Base-by-base conservation (phyloP, 164 flowering plant genomes). In the Pachysandra terminalis region DNA sequence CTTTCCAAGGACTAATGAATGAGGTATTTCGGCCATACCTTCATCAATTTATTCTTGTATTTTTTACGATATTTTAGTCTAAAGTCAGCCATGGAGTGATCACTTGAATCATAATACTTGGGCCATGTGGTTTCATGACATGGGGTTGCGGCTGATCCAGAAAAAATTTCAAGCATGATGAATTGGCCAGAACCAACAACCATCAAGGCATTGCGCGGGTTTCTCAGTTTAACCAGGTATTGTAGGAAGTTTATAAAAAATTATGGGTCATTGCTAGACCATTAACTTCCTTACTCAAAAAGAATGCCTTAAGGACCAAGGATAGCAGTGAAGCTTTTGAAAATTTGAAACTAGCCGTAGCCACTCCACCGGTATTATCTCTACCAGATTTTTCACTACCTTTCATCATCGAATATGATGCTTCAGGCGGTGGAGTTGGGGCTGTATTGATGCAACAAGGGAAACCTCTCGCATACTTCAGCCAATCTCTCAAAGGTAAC, bases 61-160 rank as follows among this genome's bases (percentile, higher is more conserved):
- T 73, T 27, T 73, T 73, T 45, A 73, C 21, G 71, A 72, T 24
- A 70, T 72, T n/a, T 41, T 71, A 25, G 49, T 72, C 7, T 72
- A 52, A 17, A 61, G 75, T 25, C 0, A 8, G 26, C 15, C 26
- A 35, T 26, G 61, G 61, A 22, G 5, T n/a, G 56, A 53, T 0
- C 67, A 73, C 21, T 13, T 73, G 10, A 0, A 0, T 17, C 63
- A 67, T 32, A 54, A 24, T 63, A 67, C 26, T 24, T 74, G 32
- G 70, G 74, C 14, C 66, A 66, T 40, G 19, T 65, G 16, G 59
- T 68, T 2, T 49, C 59, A 15, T 4, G n/a, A 0, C 0, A 40
- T 17, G 64, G 74, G 28, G 70, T 70, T 0, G 32, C 56, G 2
- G 59, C 27, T 5, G 73, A 66, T 37, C 66, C 65, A 5, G 21